phyloP scores from a whole-genome alignment of 2,329 filamentous ascomycete genomes.

The Allantophomopsis cytisporea region DNA sequence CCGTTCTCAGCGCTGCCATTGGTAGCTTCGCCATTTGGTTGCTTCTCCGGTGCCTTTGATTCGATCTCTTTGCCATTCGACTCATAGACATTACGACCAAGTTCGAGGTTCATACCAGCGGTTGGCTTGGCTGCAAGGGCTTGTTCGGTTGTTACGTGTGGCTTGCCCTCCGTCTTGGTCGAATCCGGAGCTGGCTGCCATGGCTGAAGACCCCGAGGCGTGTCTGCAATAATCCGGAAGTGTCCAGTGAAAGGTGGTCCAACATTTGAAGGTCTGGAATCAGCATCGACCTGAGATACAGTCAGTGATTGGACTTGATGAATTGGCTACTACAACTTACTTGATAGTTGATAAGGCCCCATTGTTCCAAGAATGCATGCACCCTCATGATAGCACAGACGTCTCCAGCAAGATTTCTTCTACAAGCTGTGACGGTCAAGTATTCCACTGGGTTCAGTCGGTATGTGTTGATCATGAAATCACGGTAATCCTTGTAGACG shows the following conservation, averaged over 20 bases:
- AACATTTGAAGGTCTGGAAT: constrained; percentile 87
- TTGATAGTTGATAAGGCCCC: constrained; percentile 98
- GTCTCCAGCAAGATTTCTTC: constrained; percentile 88
- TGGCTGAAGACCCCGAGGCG: constrained; percentile 82
- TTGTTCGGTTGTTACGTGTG: constrained; percentile 26
- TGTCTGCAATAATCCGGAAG: constrained; percentile 92
- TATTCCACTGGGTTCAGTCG: constrained; percentile 92
- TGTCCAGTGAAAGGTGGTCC: constrained; percentile 95
- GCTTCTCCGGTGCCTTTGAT: constrained; percentile 49
- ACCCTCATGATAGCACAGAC: constrained; percentile 99
- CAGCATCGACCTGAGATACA: constrained; percentile 72
- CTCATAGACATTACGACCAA: constrained; percentile 92
- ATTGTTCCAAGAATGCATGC: constrained; percentile 94
- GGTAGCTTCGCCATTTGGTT: constrained; percentile 59
- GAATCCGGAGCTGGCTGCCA: constrained; percentile 85
- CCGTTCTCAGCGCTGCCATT: constrained; percentile 44
- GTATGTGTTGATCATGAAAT: constrained; percentile 99
- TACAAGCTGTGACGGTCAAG: constrained; percentile 89
- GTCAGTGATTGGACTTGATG: constrained; percentile 13
- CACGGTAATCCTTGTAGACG: constrained; percentile 97
- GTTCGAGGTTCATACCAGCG: constrained; percentile 77
- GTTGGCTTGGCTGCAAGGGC: constrained; percentile 56
- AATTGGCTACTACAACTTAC: constrained; percentile 30
- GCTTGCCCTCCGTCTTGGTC: constrained; percentile 45
- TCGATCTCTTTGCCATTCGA: constrained; percentile 76